Conservation (phyloP, 2,329 filamentous ascomycete species). For the Pseudocercospora crystallina region DNA sequence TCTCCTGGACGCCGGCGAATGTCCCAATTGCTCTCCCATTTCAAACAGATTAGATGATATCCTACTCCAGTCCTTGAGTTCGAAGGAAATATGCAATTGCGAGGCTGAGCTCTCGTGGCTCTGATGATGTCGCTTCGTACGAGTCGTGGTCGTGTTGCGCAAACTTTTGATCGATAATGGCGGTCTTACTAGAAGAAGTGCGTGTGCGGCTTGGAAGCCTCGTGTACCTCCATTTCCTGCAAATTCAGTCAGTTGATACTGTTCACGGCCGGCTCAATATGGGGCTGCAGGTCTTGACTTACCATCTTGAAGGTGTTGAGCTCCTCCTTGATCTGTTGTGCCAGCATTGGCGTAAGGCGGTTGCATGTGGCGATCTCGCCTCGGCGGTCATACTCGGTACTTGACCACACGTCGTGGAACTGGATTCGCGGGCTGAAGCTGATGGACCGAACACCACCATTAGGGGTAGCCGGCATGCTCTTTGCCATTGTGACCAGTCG, state of each 20-base stretch:
- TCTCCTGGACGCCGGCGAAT: constrained; percentile 9
- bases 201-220: constrained; percentile 98
- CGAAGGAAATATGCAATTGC: constrained; percentile 14
- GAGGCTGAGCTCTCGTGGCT: background rate
- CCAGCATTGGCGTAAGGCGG: constrained; percentile 90
- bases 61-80: constrained; percentile 15
- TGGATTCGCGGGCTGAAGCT: constrained; percentile 88
- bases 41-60: constrained; percentile 22
- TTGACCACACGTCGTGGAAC: constrained; percentile 95
- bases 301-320: constrained; percentile 99
- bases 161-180: constrained; percentile 14
- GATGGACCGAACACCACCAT: constrained; percentile 61
- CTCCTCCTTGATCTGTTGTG: constrained; percentile 99
- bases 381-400: constrained; percentile 90
- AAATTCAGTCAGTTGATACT: constrained; percentile 39
- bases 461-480: constrained; percentile 77
- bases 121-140: constrained; percentile 18
- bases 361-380: constrained; percentile 98
- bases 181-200: constrained; percentile 86
- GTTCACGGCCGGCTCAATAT: too few relatives aligned
- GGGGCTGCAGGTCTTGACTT: constrained; percentile 36
- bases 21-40: constrained; percentile 15
- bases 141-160: constrained; percentile 20
- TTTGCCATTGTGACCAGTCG: constrained; percentile 71
- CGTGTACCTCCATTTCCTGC: constrained; percentile 99